Conservation (phyloP, 805 yeast species). For the Sugiyamaella valdiviana region DNA sequence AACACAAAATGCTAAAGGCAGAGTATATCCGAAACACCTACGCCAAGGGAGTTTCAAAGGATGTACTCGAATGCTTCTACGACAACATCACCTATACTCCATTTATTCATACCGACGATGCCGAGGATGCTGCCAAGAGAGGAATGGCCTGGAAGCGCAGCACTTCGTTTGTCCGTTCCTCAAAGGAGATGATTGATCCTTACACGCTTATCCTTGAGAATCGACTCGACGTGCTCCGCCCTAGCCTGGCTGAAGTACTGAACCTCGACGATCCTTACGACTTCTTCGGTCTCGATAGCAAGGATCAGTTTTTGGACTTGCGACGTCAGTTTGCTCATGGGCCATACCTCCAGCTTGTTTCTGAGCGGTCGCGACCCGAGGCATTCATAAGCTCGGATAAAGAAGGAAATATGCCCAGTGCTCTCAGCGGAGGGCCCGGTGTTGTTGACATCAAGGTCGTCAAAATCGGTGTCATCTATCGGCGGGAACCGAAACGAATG, state of each 20-base stretch:
- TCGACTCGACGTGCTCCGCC: conserved; percentile 31
- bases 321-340: conserved; percentile 29
- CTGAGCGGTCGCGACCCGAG: conserved; percentile 35
- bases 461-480: conserved; percentile 34
- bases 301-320: conserved; percentile 22
- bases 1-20: conserved; percentile 55
- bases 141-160: conserved; percentile 32
- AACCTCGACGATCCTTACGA: conserved; percentile 27
- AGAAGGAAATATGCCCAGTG: conserved; percentile 15
- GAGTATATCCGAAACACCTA: conserved; percentile 50
- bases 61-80: conserved; percentile 45
- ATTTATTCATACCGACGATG: conserved; percentile 43
- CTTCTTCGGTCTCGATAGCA: conserved; percentile 19
- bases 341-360: conserved; percentile 32
- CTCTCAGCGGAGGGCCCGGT: conserved; percentile 31
- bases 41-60: conserved; percentile 32
- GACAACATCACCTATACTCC: conserved; percentile 62
- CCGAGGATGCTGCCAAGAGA: conserved; percentile 14
- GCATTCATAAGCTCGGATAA: conserved; percentile 27
- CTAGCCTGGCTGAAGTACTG: conserved; percentile 25
- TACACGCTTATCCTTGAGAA: conserved; percentile 33
- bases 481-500: conserved; percentile 32
- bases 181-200: conserved; percentile 32
- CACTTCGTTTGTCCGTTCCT: conserved; percentile 19
- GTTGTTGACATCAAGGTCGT: conserved; percentile 34